Evolutionary conservation across 768 basidiomycete species (phyloP).

Genomic region (Boletales sp.): DNA sequence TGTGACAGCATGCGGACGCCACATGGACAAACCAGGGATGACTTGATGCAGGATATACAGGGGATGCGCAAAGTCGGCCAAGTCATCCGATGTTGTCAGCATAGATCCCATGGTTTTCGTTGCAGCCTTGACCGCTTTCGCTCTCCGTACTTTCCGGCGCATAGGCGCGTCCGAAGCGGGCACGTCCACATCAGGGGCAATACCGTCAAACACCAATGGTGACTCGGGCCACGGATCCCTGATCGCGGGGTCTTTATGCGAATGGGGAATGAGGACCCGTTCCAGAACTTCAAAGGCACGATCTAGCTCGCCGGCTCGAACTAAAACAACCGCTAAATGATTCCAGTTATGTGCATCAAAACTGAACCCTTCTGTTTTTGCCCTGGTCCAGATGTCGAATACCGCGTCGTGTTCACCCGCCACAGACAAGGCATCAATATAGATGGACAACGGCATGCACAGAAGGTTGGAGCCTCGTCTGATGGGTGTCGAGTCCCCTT

Average conservation of each 20-base stretch:
- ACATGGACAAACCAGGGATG: slow-evolving; percentile 59
- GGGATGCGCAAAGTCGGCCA: slow-evolving; percentile 53
- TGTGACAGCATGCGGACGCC: slow-evolving; percentile 58
- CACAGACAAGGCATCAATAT: slow-evolving; percentile 69
- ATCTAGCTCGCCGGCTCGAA: slow-evolving; percentile 78
- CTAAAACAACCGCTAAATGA: slow-evolving; percentile 67
- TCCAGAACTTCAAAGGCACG: slow-evolving; percentile 84
- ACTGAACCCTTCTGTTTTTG: slow-evolving; percentile 60
- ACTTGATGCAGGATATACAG: slow-evolving; percentile 60
- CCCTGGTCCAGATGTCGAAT: slow-evolving; percentile 60
- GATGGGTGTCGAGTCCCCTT: slow-evolving; percentile 16
- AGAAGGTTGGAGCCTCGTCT: slow-evolving; percentile 53
- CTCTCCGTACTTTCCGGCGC: slow-evolving; percentile 25
- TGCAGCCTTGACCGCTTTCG: slow-evolving; percentile 18
- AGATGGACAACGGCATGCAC: slow-evolving; percentile 75
- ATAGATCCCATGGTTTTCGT: slow-evolving; percentile 10
- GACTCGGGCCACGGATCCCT: slow-evolving; percentile 34
- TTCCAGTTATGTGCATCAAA: slow-evolving; percentile 95
- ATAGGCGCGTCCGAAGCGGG: slow-evolving; percentile 30
- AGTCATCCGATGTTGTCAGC: slow-evolving; percentile 13
- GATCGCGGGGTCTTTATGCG: slow-evolving; percentile 27
- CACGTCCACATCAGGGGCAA: slow-evolving; percentile 20
- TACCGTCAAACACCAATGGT: slow-evolving; percentile 39
- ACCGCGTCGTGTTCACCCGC: slow-evolving; percentile 61
- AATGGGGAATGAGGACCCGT: slow-evolving; percentile 64